phyloP scores from a whole-genome alignment of 2,329 filamentous ascomycete species.

The Hypoxylon sp. region DNA sequence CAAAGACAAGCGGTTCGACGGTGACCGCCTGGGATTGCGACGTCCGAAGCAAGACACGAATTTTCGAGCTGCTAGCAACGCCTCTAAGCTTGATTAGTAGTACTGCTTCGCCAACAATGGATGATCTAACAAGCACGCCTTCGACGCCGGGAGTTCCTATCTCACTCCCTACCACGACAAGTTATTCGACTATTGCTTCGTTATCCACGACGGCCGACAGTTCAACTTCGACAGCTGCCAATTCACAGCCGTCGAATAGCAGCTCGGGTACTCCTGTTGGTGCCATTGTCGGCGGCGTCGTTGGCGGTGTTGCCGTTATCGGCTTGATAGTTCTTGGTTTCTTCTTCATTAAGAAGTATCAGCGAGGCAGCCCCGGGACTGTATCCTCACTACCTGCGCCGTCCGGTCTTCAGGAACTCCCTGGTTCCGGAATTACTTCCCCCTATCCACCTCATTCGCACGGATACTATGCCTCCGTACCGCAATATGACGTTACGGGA shows the following conservation, averaged over 20 bases:
- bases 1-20: conserved; percentile 31
- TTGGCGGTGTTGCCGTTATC: conserved; percentile 40
- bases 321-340: conserved; percentile 31
- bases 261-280: conserved; percentile 22
- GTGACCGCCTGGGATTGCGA: conserved; percentile 41
- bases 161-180: conserved; percentile 9
- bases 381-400: conserved; percentile 16
- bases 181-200: conserved; percentile 1
- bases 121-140: conserved; percentile 8
- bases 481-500: conserved; percentile 6
- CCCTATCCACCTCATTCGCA: conserved; percentile 10
- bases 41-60: conserved; percentile 25
- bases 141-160: conserved; percentile 6
- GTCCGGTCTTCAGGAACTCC: conserved; percentile 33
- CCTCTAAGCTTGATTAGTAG: conserved; percentile 29
- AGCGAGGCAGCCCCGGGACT: not conserved
- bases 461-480: not conserved
- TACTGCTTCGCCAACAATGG: conserved; percentile 13
- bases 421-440: conserved; percentile 7
- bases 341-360: conserved; percentile 32
- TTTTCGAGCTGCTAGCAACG: conserved; percentile 33
- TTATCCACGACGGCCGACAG: conserved; percentile 9
- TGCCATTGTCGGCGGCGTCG: conserved; percentile 40
- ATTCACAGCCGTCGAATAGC: conserved; percentile 11
- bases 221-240: conserved; percentile 3